A percentile compares a stretch with the other conserved stretches of the same genome.
These are phyloP conservation scores for Myxozyma udenii DNA, from an alignment of 805 yeast species.

Conservation along the genomic window DNA sequence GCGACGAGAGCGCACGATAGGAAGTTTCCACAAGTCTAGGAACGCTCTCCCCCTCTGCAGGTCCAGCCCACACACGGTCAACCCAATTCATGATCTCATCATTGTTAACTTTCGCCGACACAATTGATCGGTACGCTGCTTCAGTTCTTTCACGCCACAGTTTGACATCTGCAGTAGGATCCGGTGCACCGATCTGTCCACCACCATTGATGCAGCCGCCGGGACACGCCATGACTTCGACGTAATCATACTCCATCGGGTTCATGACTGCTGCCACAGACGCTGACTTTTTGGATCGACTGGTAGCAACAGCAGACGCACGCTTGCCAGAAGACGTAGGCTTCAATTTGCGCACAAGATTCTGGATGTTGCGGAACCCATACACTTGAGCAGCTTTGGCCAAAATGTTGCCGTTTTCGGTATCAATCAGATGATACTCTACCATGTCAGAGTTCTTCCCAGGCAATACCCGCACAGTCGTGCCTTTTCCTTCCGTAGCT, in stretches of 20 bases:
- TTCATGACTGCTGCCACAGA: conserved; percentile 44
- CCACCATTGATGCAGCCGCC: conserved; percentile 98
- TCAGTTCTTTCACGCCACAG: conserved; percentile 39
- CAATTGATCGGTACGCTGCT: conserved; percentile 43
- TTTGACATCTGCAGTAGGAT: conserved; percentile 27
- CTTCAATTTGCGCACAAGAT: conserved; percentile 78
- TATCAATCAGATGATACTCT: conserved; percentile 58
- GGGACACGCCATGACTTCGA: conserved; percentile 98
- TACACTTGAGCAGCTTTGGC: conserved; percentile 67
- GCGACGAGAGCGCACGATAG: conserved; percentile 18
- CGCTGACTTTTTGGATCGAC: conserved; percentile 32
- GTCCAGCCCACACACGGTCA: conserved; percentile 17
- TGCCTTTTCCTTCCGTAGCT: conserved; percentile 32
- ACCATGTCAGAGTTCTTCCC: conserved; percentile 74
- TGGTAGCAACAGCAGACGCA: conserved; percentile 24
- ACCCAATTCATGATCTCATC: conserved; percentile 21
- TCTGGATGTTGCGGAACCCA: conserved; percentile 93
- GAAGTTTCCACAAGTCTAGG: conserved; percentile 11
- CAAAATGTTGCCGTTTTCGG: conserved; percentile 41
- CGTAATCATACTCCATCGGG: conserved; percentile 68
- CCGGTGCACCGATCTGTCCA: conserved; percentile 66
- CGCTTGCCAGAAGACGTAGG: conserved; percentile 37
- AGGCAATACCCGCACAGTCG: conserved; percentile 44
- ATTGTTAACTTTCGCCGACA: conserved; percentile 27
- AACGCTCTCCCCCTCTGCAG: conserved; percentile 10